Evolutionary conservation across 768 basidiomycete species (phyloP), one percentile per base, ranked within the genome.

Genomic region (Tylopilus sp.): DNA sequence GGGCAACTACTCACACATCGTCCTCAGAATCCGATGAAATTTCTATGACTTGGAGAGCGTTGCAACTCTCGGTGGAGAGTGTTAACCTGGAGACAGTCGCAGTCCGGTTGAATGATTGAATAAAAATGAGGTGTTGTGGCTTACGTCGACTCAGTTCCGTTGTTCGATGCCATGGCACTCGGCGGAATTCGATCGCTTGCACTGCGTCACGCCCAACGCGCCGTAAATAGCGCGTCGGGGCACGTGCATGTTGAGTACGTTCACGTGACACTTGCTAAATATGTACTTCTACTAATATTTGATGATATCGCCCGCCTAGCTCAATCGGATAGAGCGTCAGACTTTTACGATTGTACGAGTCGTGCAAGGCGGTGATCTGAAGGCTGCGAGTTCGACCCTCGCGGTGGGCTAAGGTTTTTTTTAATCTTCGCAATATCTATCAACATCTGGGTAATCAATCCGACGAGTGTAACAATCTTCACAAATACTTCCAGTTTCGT

Each of bases 341-440:
- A 80, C 79, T 79, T 76, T 79, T 80, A 80, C 60, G 50, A 54
- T 60, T 63, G 66, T 65, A 61, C 67, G 30, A 59, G 54, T 62
- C 50, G 60, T 63, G 48, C 65, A 68, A 65, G 61, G 77, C 74
- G 76, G 78, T 74, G 69, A 46, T 86, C 84, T 86, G 82, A 86
- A 86, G 84, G 84, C 81, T 86, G 84, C 84, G 84, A 83, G 84
- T 86, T 86, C 84, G 84, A 86, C 78, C 84, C 84, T 83, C 84
- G 84, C 84, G 84, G 82, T 84, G 84, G 84, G 83, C 84, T 85
- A 82, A 17, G 19, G n/a, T 2, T 48, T 53, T 53, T 46, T 38
- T 10, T 14, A 14, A 21, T 10, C 12, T 21, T 21, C n/a, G n/a
- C n/a, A n/a, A n/a, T n/a, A n/a, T n/a, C n/a, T n/a, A n/a, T n/a